Conservation (phyloP, 208 protist genomes). For the Leishmania tarentolae region DNA sequence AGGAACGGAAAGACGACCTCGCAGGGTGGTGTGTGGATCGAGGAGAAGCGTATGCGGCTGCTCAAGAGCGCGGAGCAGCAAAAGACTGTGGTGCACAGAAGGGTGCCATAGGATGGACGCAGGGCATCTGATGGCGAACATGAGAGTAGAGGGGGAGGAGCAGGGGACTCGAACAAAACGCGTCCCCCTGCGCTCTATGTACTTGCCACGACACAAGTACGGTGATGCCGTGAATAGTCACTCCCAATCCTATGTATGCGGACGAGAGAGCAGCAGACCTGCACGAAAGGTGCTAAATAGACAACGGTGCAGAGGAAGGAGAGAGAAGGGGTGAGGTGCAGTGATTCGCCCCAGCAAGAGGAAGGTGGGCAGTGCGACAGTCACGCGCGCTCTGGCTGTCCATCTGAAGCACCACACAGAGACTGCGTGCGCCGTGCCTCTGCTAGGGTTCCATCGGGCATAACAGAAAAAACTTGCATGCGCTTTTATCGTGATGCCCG, state of each 20-base stretch:
- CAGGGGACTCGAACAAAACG: not conserved
- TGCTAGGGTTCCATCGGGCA: not conserved
- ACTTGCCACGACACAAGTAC: not conserved
- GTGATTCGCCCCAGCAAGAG: not conserved
- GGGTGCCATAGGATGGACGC: conserved; percentile 68
- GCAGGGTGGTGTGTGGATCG: conserved; percentile 10
- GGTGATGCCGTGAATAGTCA: not conserved
- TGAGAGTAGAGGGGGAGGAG: conserved; percentile 2
- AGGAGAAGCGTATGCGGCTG: conserved; percentile 71
- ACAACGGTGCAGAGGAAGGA: not conserved
- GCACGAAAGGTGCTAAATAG: not conserved
- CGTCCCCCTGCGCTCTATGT: not conserved
- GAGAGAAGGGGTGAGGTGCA: not conserved
- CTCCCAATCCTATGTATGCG: not conserved
- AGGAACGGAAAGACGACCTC: conserved; percentile 20
- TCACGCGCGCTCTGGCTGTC: not conserved
- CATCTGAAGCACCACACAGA: not conserved
- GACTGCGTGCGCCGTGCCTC: not conserved
- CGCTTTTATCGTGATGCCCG: not conserved
- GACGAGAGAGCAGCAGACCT: not conserved
- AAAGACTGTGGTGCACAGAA: conserved; percentile 69
- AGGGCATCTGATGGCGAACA: conserved; percentile 70
- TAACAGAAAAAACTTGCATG: not conserved
- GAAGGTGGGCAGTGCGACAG: not conserved
- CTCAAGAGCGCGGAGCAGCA: conserved; percentile 66